Base-by-base conservation (phyloP, 495 filamentous ascomycete species). In the Articulospora tetracladia region DNA sequence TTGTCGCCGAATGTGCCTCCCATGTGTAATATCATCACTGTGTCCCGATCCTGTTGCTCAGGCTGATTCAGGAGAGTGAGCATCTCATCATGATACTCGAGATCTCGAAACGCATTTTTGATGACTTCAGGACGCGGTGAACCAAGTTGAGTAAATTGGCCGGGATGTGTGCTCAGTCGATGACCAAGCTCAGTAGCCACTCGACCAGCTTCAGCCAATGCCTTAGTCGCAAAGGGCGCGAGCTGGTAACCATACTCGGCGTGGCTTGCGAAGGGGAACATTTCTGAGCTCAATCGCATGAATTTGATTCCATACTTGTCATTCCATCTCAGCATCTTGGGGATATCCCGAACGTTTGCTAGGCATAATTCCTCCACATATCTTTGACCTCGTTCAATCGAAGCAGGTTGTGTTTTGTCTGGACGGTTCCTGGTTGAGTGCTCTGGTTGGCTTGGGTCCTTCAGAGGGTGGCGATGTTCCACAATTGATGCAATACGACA, bases 201-300 rank as follows among this genome's bases (percentile, higher is more conserved):
- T 65, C 75, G 86, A 0, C 94, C 94, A 7, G 82, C 90, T 55
- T 94, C 85, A 2, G 78, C 86, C 3, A 97, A 79, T 1, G 84
- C 85, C 50, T 92, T 85, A 0, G 85, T 83, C 0, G 95, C 94
- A 70, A 98, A 97, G 0, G 89, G 89, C 0, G 87, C 87, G 12
- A 97, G 78, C 62, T 86, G 89, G 68, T 97, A 98, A 0, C 92
- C 94, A 63, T 96, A 92, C 58, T 88, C 87, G 25, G 79, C 78
- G 64, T 97, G 92, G 52, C 88, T 93, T 0, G 94, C 92, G 69
- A 97, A 97, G 0, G 93, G 94, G 60, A 97, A 97, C 90, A 97
- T 97, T 68, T 96, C 94, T 64, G 89, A 94, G 64, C 89, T 93
- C 20, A 98, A 78, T 2, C 93, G 86, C 79, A 98, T 80, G 70